A percentile compares a stretch with the other conserved stretches of the same genome.
These are phyloP conservation scores for Aspergillus bridgeri DNA, from an alignment of 495 filamentous ascomycete species.

Conservation along the genomic window DNA sequence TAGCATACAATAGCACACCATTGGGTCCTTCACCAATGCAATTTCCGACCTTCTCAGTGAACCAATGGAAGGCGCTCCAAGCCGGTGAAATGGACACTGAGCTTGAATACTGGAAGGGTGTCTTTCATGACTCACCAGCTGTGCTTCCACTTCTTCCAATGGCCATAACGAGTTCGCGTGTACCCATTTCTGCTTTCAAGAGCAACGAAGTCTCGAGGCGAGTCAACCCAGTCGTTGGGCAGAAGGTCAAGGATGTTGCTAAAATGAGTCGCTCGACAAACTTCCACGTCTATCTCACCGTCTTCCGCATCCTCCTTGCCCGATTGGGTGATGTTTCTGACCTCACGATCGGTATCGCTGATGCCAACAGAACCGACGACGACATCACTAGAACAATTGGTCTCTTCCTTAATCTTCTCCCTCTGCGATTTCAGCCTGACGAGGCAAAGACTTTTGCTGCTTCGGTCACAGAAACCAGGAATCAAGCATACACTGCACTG, in stretches of 20 bases:
- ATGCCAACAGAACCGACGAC: slow-evolving; percentile 29
- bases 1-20: slow-evolving; percentile 23
- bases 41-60: slow-evolving; percentile 1
- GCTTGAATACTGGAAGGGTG: slow-evolving; percentile 25
- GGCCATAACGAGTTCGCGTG: neutral
- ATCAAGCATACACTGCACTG: slow-evolving; percentile 16
- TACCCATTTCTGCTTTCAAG: neutral
- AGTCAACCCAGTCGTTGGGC: neutral
- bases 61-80: slow-evolving; percentile 6
- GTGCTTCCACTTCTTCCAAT: slow-evolving; percentile 29
- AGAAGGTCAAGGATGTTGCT: slow-evolving; percentile 3
- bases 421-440: slow-evolving; percentile 31
- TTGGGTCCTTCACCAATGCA: neutral
- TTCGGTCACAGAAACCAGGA: slow-evolving; percentile 6
- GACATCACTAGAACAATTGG: slow-evolving; percentile 31
- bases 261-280: slow-evolving; percentile 8
- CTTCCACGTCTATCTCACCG: slow-evolving; percentile 35
- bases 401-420: slow-evolving; percentile 45
- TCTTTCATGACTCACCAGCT: slow-evolving; percentile 16
- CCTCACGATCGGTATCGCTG: slow-evolving; percentile 39
- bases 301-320: slow-evolving; percentile 21
- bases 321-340: slow-evolving; percentile 22
- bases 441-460: neutral
- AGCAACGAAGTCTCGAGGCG: neutral
- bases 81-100: slow-evolving; percentile 13